A percentile compares a stretch with the other conserved stretches of the same genome.
Evolutionary conservation across 257 asterid genomes (phyloP).

Genomic region (Capsicum pubescens): DNA sequence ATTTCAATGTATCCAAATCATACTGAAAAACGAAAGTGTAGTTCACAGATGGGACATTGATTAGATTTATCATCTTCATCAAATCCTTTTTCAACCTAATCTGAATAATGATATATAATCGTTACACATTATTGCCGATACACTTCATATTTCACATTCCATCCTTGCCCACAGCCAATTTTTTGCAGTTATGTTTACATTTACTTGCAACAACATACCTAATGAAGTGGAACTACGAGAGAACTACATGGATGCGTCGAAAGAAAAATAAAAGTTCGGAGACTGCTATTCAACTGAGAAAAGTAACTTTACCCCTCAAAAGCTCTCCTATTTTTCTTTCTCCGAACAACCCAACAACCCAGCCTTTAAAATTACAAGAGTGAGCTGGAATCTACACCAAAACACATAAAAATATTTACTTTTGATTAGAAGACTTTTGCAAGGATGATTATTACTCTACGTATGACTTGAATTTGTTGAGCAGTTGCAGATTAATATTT

Average conservation of each 20-base stretch:
- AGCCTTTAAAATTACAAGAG: neutral
- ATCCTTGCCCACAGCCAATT: neutral
- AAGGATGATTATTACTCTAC: neutral
- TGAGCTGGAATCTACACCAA: neutral
- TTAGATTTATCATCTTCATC: no score
- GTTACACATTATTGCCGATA: no score
- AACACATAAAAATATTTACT: neutral
- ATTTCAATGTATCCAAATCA: no score
- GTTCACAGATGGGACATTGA: no score
- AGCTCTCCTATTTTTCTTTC: neutral
- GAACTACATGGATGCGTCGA: no score
- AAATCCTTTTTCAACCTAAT: no score
- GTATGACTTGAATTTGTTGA: constrained; percentile 3
- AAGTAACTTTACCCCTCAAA: neutral
- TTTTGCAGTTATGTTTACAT: no score
- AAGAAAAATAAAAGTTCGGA: neutral
- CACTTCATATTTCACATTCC: neutral
- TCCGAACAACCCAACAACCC: neutral
- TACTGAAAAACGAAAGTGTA: no score
- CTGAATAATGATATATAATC: no score
- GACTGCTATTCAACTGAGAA: neutral
- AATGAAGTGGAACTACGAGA: no score
- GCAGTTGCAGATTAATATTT: neutral
- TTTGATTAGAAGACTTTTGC: neutral
- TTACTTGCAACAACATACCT: no score